Evolutionary conservation across 257 asterid genomes (phyloP), one percentile per base, ranked within the genome.

Genomic region (Solanum medicagineum): DNA sequence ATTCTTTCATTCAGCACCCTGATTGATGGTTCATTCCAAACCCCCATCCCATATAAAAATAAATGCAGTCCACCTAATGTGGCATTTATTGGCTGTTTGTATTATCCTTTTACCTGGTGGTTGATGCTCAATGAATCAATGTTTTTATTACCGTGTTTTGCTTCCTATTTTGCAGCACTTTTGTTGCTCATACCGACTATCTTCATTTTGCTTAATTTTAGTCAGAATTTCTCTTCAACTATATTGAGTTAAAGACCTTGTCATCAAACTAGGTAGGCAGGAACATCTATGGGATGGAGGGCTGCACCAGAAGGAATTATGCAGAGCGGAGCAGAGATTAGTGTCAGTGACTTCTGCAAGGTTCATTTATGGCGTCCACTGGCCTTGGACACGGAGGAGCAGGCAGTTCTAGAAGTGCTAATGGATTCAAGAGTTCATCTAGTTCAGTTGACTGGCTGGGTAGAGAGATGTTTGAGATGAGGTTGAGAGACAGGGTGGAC

Each of bases 381-480:
- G 90, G 92, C 55, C 85, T 85, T 57, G 93, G 93, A 49, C 88
- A 87, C 55, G 90, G 89, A 83, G 93, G 93, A 63, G 91, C 88
- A 42, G 92, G 91, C 71, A 89, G 93, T 81, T 90, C 93, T 80
- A 89, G 93, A 88, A 87, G 87, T 66, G 71, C 86, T 17, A 89
- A 90, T 81, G 91, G 93, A 57, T 89, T 87, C 87, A 86, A 93
- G 85, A 97, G 94, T 86, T 93, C 98, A 77, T 95, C 99, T 74
- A 93, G 94, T 93, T 96, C 99, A 80, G 95, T 94, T 88, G 99
- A 96, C 83, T 94, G 98, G 98, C 93, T 96, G 85, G 99, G 98
- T 83, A 93, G 93, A 89, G 98, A 96, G 91, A 95, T 96, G 97
- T 94, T 89, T 86, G 98, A 95, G 71, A 93, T 96, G 99, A 93